Evolutionary conservation across 768 basidiomycete species (phyloP), one percentile per base, ranked within the genome.

Genomic region (Phlegmacium glaucopus): DNA sequence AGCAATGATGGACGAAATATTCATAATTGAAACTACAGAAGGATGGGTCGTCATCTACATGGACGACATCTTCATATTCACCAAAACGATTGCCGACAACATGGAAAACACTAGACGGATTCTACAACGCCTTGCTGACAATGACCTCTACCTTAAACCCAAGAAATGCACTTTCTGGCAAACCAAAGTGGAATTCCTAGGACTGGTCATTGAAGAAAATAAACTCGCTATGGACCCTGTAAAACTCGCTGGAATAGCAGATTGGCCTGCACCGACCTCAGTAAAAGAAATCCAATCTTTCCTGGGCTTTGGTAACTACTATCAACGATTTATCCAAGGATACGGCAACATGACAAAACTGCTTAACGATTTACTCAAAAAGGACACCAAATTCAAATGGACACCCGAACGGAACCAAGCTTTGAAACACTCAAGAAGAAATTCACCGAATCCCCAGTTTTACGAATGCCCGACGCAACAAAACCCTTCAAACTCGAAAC

Each of bases 261-360:
- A n/a, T n/a, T n/a, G n/a, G n/a, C n/a, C n/a, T n/a, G n/a, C n/a
- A n/a, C n/a, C n/a, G n/a, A n/a, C n/a, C n/a, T n/a, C 0, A 61
- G 70, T 0, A 34, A 51, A 56, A 0, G 49, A 47, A 0, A 7
- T 42, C 22, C 41, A 42, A 28, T 25, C 9, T 18, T 75, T 75
- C 57, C 48, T 74, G 0, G 69, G 69, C 2, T 72, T 75, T 47
- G 54, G 59, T 3, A 74, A 73, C 54, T 75, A 70, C 53, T 75
- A 75, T 47, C 53, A 64, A 12, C 25, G 63, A 0, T 75, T 75
- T 56, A 71, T 75, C 16, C 3, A 48, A 22, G 44, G 55, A 9
- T 74, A 56, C 51, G 60, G 65, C 2, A 11, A 56, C 13, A 64
- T 70, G 22, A 61, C 63, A 12, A 47, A 60, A 16, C 66, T 64